Conservation (phyloP, 352 stramenopile species). For the Thalassiosira livingstoniorum region DNA sequence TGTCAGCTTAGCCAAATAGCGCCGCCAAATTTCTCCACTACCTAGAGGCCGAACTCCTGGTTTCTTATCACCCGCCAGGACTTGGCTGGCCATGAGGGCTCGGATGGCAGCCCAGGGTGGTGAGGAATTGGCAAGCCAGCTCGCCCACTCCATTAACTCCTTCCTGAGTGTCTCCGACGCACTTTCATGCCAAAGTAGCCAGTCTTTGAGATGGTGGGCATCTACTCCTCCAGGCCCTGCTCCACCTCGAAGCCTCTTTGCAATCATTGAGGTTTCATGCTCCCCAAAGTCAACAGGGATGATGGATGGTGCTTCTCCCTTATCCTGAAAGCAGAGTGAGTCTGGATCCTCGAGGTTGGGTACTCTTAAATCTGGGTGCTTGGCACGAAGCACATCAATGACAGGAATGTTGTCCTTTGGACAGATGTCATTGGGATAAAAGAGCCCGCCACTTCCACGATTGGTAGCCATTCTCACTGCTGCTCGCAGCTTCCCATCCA, state of each 20-base stretch:
- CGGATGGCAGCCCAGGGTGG: conserved; percentile 18
- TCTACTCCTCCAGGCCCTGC: conserved; percentile 37
- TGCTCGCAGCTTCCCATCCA: too few species aligned
- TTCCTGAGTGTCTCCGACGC: background rate
- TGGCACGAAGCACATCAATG: too few species aligned
- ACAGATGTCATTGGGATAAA: too few species aligned
- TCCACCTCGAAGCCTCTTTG: conserved; percentile 11
- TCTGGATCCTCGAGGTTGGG: background rate
- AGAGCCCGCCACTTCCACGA: too few species aligned
- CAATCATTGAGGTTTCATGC: conserved; percentile 25
- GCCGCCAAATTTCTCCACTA: conserved; percentile 17
- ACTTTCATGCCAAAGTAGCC: conserved; percentile 24
- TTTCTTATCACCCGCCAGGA: conserved; percentile 29
- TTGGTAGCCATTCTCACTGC: too few species aligned
- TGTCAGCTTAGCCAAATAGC: background rate
- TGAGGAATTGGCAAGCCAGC: conserved; percentile 10
- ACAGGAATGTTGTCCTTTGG: too few species aligned
- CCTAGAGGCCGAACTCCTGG: conserved; percentile 15
- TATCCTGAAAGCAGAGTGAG: background rate
- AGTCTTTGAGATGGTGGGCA: conserved; percentile 18
- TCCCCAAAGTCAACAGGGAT: conserved; percentile 18
- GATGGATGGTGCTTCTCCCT: background rate
- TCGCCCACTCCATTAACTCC: conserved; percentile 7
- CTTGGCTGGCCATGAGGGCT: background rate
- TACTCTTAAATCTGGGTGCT: too few species aligned